phyloP scores from a whole-genome alignment of 371 early-diverging fungal species.

The Capniomyces stellatus region DNA sequence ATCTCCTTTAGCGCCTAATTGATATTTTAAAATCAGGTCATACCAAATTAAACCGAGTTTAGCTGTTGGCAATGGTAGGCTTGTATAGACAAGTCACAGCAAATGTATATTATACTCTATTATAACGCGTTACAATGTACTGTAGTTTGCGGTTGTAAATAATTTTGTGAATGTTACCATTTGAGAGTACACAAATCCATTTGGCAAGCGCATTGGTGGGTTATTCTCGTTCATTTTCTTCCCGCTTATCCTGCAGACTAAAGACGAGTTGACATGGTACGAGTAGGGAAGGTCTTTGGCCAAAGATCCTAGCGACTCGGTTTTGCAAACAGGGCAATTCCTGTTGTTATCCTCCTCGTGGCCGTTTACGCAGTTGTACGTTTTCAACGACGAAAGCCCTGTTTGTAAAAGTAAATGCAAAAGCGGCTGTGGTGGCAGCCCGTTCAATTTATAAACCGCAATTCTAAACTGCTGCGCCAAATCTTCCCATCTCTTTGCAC shows the following conservation, averaged over 20 bases:
- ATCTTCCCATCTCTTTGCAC: too few relatives aligned
- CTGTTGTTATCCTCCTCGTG: too few relatives aligned
- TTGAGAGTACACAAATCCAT: slow-evolving; percentile 84
- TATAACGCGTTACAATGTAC: too few relatives aligned
- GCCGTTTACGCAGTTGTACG: slow-evolving; percentile 34
- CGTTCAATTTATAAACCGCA: slow-evolving; percentile 68
- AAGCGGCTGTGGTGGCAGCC: slow-evolving; percentile 61
- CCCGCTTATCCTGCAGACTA: slow-evolving; percentile 81
- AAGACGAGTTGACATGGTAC: slow-evolving; percentile 81
- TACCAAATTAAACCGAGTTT: too few relatives aligned
- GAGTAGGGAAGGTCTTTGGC: slow-evolving; percentile 67
- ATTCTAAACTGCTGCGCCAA: slow-evolving; percentile 87
- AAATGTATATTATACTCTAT: too few relatives aligned
- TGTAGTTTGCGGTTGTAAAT: too few relatives aligned
- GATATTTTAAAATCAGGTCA: too few relatives aligned
- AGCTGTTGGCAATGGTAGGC: too few relatives aligned
- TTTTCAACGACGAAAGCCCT: slow-evolving; percentile 83
- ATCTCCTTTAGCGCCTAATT: slow-evolving; percentile 64
- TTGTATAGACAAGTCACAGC: too few relatives aligned
- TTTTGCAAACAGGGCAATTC: slow-evolving; percentile 87
- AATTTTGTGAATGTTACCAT: too few relatives aligned
- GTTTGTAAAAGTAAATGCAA: slow-evolving; percentile 75
- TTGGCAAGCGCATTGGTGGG: slow-evolving; percentile 83
- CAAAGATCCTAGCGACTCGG: slow-evolving; percentile 59
- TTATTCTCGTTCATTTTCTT: slow-evolving; percentile 86